Evolutionary conservation across 1,284 basidiomycete genomes (phyloP).

Genomic region (Fistulinella cinereoalba): DNA sequence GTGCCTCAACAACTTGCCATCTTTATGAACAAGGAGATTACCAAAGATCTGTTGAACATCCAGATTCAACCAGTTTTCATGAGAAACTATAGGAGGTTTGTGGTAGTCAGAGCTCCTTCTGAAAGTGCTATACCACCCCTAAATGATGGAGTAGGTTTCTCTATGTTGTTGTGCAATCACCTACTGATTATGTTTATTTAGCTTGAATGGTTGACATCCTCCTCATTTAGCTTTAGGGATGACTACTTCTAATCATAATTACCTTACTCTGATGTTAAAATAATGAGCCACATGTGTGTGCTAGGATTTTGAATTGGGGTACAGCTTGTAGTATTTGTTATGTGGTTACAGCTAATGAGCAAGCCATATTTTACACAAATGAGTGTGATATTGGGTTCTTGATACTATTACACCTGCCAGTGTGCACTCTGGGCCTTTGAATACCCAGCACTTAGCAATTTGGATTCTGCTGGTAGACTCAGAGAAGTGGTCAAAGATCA

Average conservation of each 20-base stretch:
- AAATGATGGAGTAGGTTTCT: conserved; percentile 34
- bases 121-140: conserved; percentile 30
- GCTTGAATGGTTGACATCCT: conserved; percentile 39
- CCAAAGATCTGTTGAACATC: conserved; percentile 28
- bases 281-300: too few species aligned
- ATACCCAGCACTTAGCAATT: too few species aligned
- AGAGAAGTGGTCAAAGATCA: too few species aligned
- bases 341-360: too few species aligned
- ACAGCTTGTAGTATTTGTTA: too few species aligned
- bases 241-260: conserved; percentile 33
- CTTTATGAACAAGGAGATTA: conserved; percentile 21
- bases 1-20: conserved; percentile 16
- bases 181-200: conserved; percentile 16
- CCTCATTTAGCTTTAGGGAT: conserved; percentile 43
- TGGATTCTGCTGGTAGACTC: too few species aligned
- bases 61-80: conserved; percentile 53
- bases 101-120: conserved; percentile 45
- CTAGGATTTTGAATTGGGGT: too few species aligned
- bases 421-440: too few species aligned
- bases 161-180: not conserved
- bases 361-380: too few species aligned
- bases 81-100: conserved; percentile 57
- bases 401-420: too few species aligned
- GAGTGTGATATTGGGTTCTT: too few species aligned
- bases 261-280: too few species aligned